A percentile compares a stretch with the other conserved stretches of the same genome.
Conservation (phyloP, 192 early-diverging fungal genomes). For the Umbelopsis vinacea region DNA sequence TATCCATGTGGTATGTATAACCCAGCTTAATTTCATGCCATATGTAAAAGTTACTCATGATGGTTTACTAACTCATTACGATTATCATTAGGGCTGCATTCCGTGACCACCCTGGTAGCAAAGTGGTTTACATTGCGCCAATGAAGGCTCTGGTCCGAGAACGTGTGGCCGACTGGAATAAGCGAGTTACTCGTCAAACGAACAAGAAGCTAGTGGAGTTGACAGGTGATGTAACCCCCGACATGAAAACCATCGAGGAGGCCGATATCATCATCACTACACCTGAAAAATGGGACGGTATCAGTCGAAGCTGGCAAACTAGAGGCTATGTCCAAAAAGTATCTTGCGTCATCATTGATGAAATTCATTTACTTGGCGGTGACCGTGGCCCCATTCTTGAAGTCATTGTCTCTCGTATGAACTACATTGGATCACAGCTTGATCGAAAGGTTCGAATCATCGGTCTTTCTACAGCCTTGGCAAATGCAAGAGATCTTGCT, state of each 20-base stretch:
- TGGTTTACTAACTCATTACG: neutral
- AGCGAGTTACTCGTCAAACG: constrained; percentile 6
- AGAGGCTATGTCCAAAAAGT: constrained; percentile 91
- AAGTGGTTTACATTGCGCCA: constrained; percentile 85
- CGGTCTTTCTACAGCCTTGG: constrained; percentile 84
- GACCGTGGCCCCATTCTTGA: constrained; percentile 91
- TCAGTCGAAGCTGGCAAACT: constrained; percentile 96
- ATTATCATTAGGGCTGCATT: constrained; percentile 56
- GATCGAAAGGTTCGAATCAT: constrained; percentile 90
- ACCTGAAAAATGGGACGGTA: constrained; percentile 91
- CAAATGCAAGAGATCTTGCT: constrained; percentile 97
- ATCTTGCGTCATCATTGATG: constrained; percentile 90
- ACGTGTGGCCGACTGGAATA: constrained; percentile 81
- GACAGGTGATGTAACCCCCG: constrained; percentile 89
- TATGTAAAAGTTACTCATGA: too few species aligned
- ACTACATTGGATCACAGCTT: constrained; percentile 83
- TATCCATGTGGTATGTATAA: constrained; percentile 82
- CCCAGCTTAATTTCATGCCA: too few species aligned
- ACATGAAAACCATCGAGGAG: constrained; percentile 85
- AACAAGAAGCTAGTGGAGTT: constrained; percentile 88
- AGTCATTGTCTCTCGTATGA: constrained; percentile 92
- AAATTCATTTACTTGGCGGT: constrained; percentile 92
- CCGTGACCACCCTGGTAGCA: constrained; percentile 68
- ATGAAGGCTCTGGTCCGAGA: constrained; percentile 82
- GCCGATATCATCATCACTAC: constrained; percentile 94